phyloP scores from a whole-genome alignment of 345 rosid species.

The Linum lewisii region DNA sequence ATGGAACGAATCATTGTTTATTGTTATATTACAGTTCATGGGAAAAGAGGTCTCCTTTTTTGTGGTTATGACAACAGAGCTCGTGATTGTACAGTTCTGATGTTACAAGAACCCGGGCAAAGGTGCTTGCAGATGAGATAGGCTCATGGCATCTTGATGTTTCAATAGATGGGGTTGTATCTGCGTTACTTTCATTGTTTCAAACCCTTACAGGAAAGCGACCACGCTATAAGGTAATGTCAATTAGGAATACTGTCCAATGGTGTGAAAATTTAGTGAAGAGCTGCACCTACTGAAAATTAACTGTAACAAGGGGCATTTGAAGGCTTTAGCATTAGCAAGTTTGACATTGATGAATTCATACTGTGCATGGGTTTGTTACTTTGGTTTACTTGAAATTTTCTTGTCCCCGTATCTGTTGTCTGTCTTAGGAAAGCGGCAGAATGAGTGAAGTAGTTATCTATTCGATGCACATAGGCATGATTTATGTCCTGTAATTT shows the following conservation, averaged over 20 bases:
- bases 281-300: no score
- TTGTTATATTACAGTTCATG: no score
- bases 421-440: no score
- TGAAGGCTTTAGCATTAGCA: no score
- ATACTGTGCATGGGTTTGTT: no score
- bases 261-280: background rate
- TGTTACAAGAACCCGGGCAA: conserved; percentile 61
- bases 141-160: conserved; percentile 96
- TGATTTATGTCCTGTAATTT: background rate
- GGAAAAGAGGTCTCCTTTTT: background rate
- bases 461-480: no score
- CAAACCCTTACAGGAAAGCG: conserved; percentile 77
- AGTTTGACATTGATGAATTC: no score
- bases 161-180: conserved; percentile 66
- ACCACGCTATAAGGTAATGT: conserved; percentile 66
- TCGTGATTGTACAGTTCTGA: conserved; percentile 47
- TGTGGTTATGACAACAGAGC: background rate
- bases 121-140: conserved; percentile 73
- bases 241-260: background rate
- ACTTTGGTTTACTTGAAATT: no score
- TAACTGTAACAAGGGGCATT: no score
- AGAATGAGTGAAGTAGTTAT: no score
- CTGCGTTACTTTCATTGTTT: conserved; percentile 67
- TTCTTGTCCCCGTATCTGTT: background rate
- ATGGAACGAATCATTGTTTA: background rate